Percentiles rank a stretch among this genome's conserved stretches.
Evolutionary conservation across 2,329 filamentous ascomycete species (phyloP).

Genomic region (Pseudomassariella vexata): DNA sequence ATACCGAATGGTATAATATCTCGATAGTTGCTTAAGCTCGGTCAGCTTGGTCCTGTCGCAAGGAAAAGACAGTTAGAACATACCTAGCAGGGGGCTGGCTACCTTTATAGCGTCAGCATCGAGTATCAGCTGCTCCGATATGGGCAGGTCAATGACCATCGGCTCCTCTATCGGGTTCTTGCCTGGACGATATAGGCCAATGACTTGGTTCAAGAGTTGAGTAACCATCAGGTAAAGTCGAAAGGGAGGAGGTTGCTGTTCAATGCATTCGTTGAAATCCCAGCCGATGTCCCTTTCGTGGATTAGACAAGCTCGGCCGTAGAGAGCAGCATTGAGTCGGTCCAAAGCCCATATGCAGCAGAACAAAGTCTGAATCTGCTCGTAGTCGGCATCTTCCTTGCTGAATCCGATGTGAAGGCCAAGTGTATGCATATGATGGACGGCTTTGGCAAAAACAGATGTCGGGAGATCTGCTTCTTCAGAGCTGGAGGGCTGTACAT

Average conservation of each 20-base stretch:
- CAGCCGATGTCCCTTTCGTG: conserved; percentile 56
- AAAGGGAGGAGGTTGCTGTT: conserved; percentile 47
- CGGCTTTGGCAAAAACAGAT: conserved; percentile 45
- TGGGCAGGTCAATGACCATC: conserved; percentile 46
- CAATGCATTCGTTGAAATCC: conserved; percentile 44
- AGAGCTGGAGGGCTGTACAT: conserved; percentile 47
- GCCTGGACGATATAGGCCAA: conserved; percentile 53
- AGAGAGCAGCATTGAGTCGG: conserved; percentile 52
- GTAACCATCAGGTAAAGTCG: conserved; percentile 50
- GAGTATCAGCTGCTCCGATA: conserved; percentile 52
- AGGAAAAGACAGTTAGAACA: conserved; percentile 7
- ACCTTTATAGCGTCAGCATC: conserved; percentile 46
- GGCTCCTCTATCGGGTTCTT: conserved; percentile 40
- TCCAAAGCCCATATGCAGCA: conserved; percentile 58
- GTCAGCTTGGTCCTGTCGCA: conserved; percentile 17
- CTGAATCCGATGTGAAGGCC: conserved; percentile 44
- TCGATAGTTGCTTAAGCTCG: conserved; percentile 47
- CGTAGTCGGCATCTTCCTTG: conserved; percentile 26
- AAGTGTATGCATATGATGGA: conserved; percentile 52
- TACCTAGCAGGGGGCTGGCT: conserved; percentile 43
- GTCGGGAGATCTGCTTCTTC: conserved; percentile 51
- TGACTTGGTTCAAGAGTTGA: conserved; percentile 51
- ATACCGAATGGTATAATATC: conserved; percentile 58
- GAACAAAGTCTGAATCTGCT: conserved; percentile 40
- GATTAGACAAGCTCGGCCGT: conserved; percentile 53